A percentile compares a stretch with the other conserved stretches of the same genome.
Conservation (phyloP, 192 early-diverging fungal species). For the Dissophora ornata region DNA sequence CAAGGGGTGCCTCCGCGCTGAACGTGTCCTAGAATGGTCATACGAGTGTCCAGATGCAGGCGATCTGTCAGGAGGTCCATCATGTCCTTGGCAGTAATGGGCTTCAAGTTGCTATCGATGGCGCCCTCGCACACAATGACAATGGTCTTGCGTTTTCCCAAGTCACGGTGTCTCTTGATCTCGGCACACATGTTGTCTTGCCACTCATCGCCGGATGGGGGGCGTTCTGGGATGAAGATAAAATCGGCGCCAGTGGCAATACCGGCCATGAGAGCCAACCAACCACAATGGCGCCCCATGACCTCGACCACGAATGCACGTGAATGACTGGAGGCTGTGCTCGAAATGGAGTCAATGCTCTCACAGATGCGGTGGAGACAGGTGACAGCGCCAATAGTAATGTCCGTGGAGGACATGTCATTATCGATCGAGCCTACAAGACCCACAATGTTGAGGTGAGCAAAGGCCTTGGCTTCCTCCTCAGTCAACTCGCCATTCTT, state of each 20-base stretch:
- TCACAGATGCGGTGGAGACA: conserved; percentile 97
- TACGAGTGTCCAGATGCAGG: conserved; percentile 90
- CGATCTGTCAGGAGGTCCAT: conserved; percentile 83
- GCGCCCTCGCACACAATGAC: conserved; percentile 97
- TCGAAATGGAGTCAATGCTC: conserved; percentile 89
- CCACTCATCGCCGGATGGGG: conserved; percentile 90
- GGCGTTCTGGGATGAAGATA: conserved; percentile 95
- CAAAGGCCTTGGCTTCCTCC: conserved; percentile 69
- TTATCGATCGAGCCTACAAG: conserved; percentile 98
- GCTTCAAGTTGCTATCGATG: conserved; percentile 86
- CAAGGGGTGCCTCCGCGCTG: conserved; percentile 94
- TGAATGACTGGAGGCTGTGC: conserved; percentile 93
- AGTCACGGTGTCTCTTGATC: conserved; percentile 69
- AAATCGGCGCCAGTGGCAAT: conserved; percentile 94
- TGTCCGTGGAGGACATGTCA: conserved; percentile 89
- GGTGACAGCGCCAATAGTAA: conserved; percentile 96
- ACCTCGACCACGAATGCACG: conserved; percentile 98
- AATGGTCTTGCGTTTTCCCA: conserved; percentile 93
- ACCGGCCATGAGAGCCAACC: conserved; percentile 89
- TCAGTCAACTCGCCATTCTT: conserved; percentile 59
- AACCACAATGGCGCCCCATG: conserved; percentile 98
- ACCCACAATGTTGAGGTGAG: conserved; percentile 92
- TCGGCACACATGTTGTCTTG: conserved; percentile 88
- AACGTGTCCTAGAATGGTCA: conserved; percentile 94
- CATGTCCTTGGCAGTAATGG: conserved; percentile 89